Conservation (phyloP, 495 filamentous ascomycete genomes). For the Rusavskia elegans region DNA sequence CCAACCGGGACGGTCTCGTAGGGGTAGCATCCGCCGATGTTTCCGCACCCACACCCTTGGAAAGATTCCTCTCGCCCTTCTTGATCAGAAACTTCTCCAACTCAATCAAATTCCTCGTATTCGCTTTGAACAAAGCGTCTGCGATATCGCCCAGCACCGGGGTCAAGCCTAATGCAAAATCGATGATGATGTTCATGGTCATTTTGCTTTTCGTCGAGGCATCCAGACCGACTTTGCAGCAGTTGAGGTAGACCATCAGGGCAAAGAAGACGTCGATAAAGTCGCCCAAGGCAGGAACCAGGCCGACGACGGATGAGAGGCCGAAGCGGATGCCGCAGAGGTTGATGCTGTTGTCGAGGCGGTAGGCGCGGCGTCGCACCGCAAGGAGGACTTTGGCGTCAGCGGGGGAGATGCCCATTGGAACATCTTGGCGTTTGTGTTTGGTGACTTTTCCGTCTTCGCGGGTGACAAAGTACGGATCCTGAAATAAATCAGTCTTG, state of each 20-base stretch:
- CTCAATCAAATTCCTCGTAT: conserved; percentile 60
- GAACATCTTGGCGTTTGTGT: conserved; percentile 39
- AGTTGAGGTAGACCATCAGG: conserved; percentile 39
- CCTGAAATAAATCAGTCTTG: not conserved
- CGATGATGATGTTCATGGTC: conserved; percentile 60
- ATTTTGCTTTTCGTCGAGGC: conserved; percentile 29
- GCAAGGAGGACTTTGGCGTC: conserved; percentile 66
- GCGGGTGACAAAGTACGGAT: not conserved
- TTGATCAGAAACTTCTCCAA: conserved; percentile 56
- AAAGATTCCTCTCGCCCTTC: conserved; percentile 33
- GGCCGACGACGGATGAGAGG: conserved; percentile 64
- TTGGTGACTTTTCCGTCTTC: conserved; percentile 40
- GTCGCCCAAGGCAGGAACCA: conserved; percentile 77
- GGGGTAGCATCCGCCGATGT: not conserved
- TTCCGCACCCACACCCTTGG: conserved; percentile 18
- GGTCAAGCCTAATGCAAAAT: conserved; percentile 68
- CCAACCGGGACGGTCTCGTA: not conserved
- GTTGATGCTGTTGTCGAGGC: conserved; percentile 59
- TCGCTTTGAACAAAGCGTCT: conserved; percentile 52
- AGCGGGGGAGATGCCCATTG: conserved; percentile 56
- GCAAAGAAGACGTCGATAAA: conserved; percentile 52
- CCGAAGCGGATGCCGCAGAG: conserved; percentile 59
- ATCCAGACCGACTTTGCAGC: not conserved
- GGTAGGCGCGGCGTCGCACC: conserved; percentile 67
- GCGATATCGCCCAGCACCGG: conserved; percentile 74